Evolutionary conservation across 495 filamentous ascomycete species (phyloP), one percentile per base, ranked within the genome.

Genomic region (Penicillium desertorum): DNA sequence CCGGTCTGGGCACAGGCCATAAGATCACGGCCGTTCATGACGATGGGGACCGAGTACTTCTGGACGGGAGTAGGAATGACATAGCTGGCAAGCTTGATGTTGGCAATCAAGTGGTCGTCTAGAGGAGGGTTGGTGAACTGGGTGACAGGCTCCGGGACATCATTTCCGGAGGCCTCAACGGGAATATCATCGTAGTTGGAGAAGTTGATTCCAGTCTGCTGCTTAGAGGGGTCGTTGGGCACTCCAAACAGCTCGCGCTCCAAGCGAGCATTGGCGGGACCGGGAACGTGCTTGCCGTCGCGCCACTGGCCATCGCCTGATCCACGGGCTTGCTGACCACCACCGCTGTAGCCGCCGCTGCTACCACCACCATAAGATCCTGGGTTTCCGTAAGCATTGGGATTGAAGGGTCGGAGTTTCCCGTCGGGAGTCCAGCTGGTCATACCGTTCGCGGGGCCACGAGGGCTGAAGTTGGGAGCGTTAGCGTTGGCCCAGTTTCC

Each of bases 1-100:
- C 94, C 94, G 62, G 94, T 98, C 78, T 98, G 94, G 60, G 94
- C 94, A 79, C 94, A 98, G 72, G 94, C 95, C 94, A 98, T 97
- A 63, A 98, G 78, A 76, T 98, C 94, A 74, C 94, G 90, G 55
- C 94, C 94, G 63, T 83, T 84, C 88, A 96, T 96, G 60, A 98
- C 93, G 68, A 97, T 96, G 51, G 93, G 93, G 56, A 98, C 94
- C 16, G 92, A 96, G 78, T 97, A 97, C 73, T 97, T 97, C 74
- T 98, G 93, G 41, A 98, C 94, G 9, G 93, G 93, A 4, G 93
- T 98, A 22, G 94, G 94, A 50, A 89, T 86, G 63, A 91, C 91
- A 83, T 98, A 98, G 65, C 87, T 88, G 47, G 94, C 91, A 34
- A 97, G 81, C 61, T 87, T 86, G 69, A 98, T 97, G 83, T 98